These are phyloP conservation scores for Amanita molliuscula DNA, from an alignment of 768 basidiomycete species.

Conservation along the genomic window DNA sequence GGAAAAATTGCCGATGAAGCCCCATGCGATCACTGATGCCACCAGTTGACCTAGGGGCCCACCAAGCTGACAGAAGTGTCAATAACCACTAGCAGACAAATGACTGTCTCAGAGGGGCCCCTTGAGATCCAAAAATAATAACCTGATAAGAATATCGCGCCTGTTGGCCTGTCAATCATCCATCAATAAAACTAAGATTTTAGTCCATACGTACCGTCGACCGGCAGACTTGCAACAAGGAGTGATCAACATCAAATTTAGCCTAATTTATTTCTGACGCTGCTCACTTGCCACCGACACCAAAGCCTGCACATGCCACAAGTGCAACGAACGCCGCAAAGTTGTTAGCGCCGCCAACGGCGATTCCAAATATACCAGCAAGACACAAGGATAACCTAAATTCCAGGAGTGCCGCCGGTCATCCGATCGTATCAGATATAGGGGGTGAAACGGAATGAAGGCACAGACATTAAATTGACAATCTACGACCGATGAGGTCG, in stretches of 20 bases:
- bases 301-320: conserved; percentile 37
- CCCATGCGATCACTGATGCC: conserved; percentile 43
- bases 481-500: conserved; percentile 34
- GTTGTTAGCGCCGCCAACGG: conserved; percentile 34
- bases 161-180: conserved; percentile 8
- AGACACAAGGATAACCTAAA: conserved; percentile 21
- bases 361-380: conserved; percentile 39
- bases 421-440: neutral
- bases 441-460: neutral
- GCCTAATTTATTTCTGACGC: conserved; percentile 10
- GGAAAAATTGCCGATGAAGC: conserved; percentile 45
- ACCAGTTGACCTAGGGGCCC: conserved; percentile 39
- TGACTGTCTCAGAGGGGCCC: conserved; percentile 1
- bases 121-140: conserved; percentile 4
- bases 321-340: conserved; percentile 36
- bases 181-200: neutral
- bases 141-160: conserved; percentile 36
- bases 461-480: conserved; percentile 29
- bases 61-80: conserved; percentile 44
- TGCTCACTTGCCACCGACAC: conserved; percentile 40
- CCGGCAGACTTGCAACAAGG: conserved; percentile 23
- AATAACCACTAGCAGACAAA: conserved; percentile 32
- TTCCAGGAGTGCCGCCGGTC: neutral
- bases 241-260: conserved; percentile 9
- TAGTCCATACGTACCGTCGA: conserved; percentile 28